phyloP scores from a whole-genome alignment of 2,329 filamentous ascomycete genomes.

The Bipolaris bicolor region DNA sequence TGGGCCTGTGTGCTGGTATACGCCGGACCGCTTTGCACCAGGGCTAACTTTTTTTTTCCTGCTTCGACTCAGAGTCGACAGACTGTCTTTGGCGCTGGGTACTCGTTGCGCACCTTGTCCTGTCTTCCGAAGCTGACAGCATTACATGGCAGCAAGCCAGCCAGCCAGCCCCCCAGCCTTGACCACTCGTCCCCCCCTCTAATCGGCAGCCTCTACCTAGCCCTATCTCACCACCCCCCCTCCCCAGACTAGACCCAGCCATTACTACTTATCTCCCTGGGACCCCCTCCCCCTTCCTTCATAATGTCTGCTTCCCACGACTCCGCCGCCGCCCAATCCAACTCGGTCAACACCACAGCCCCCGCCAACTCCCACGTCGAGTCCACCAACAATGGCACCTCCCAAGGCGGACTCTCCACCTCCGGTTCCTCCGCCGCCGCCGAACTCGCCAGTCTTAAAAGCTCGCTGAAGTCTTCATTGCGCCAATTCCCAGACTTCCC shows the following conservation, averaged over 20 bases:
- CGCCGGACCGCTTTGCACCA: conserved; percentile 29
- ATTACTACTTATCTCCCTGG: conserved; percentile 16
- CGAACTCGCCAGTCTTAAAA: conserved; percentile 64
- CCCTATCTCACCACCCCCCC: conserved; percentile 20
- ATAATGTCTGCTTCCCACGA: conserved; percentile 41
- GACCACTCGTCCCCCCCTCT: conserved; percentile 11
- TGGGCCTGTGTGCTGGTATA: conserved; percentile 4
- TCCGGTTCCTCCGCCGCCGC: conserved; percentile 56
- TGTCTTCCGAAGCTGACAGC: conserved; percentile 18
- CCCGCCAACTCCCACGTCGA: conserved; percentile 27
- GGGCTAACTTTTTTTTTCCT: conserved; percentile 19
- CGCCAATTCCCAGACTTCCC: conserved; percentile 93
- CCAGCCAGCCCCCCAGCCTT: conserved; percentile 13
- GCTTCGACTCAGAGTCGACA: conserved; percentile 4
- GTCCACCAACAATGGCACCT: conserved; percentile 46
- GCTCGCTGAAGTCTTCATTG: conserved; percentile 73
- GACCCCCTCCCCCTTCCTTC: conserved; percentile 28
- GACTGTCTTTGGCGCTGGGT: conserved; percentile 8
- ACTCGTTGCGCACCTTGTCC: conserved; percentile 15
- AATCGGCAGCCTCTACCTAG: conserved; percentile 16
- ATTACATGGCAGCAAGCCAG: conserved; percentile 16
- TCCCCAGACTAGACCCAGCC: conserved; percentile 3
- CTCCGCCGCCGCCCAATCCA: conserved; percentile 26
- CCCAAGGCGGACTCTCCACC: conserved; percentile 58
- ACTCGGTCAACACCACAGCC: conserved; percentile 29